Evolutionary conservation across 1,284 basidiomycete species (phyloP).

Genomic region (Puccinia triticina): DNA sequence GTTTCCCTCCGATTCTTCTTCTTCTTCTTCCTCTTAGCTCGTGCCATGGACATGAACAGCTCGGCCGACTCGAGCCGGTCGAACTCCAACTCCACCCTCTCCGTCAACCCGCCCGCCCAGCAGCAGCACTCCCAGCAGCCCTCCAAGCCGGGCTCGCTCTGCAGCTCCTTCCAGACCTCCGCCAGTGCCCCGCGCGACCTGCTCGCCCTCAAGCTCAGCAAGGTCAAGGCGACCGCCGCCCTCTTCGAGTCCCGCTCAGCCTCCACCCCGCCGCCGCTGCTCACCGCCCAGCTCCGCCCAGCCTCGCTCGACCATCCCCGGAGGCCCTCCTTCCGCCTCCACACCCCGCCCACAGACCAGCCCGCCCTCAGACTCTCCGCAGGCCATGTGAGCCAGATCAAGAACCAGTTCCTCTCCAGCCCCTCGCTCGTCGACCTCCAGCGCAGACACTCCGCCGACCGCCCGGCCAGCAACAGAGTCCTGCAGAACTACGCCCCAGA

Average conservation of each 20-base stretch:
- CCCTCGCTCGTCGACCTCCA: background rate
- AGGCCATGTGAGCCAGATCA: conserved; percentile 1
- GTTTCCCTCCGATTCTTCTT: too few species aligned
- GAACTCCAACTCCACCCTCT: too few species aligned
- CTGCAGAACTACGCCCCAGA: background rate
- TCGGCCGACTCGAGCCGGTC: too few species aligned
- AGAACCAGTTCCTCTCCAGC: background rate
- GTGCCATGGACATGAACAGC: too few species aligned
- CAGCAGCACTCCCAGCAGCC: too few species aligned
- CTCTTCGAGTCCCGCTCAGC: background rate
- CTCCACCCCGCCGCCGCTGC: background rate
- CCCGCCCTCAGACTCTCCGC: background rate
- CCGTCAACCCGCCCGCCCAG: too few species aligned
- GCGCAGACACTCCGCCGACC: background rate
- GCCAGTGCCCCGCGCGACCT: background rate
- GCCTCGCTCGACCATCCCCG: background rate
- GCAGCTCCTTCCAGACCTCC: background rate
- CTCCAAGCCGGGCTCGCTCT: background rate
- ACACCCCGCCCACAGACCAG: background rate
- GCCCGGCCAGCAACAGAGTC: background rate
- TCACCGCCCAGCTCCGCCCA: background rate
- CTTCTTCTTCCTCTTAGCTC: too few species aligned
- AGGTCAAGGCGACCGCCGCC: background rate
- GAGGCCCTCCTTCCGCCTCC: background rate
- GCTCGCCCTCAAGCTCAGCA: background rate